Evolutionary conservation across 257 asterid genomes (phyloP).

Genomic region (Anisodus tanguticus): DNA sequence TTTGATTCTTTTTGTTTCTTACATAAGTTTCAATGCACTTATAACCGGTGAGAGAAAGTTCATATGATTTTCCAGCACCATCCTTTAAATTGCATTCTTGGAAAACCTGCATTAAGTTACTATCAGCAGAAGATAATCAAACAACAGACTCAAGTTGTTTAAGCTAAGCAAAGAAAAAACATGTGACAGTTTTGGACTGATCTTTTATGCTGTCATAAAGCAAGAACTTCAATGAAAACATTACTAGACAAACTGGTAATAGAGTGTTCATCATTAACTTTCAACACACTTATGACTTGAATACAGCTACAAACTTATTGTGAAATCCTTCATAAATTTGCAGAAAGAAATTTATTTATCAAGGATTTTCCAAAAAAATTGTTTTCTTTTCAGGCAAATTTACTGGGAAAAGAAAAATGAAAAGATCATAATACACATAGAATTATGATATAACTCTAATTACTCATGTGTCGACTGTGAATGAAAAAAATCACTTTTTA

Average conservation of each 20-base stretch:
- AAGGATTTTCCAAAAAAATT: background rate
- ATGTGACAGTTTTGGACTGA: background rate
- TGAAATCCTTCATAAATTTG: background rate
- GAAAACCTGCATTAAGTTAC: constrained; percentile 56
- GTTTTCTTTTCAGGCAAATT: background rate
- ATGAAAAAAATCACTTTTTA: background rate
- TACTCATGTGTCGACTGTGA: background rate
- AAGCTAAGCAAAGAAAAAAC: background rate
- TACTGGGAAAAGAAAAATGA: background rate
- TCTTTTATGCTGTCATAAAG: background rate
- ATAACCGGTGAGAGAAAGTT: constrained; percentile 73
- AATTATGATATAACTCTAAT: background rate
- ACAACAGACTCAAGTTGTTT: background rate
- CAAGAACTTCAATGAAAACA: background rate
- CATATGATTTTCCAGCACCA: constrained; percentile 64
- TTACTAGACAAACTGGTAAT: background rate
- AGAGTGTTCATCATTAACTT: background rate
- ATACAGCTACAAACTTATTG: background rate
- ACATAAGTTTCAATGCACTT: constrained; percentile 95
- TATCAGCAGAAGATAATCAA: background rate
- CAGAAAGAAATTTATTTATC: background rate
- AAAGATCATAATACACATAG: background rate
- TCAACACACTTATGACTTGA: background rate
- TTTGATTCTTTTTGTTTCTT: constrained; percentile 81
- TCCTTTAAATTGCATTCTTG: constrained; percentile 64